Evolutionary conservation across 345 rosid species (phyloP), one percentile per base, ranked within the genome.

Genomic region (Eutrema heterophyllum): DNA sequence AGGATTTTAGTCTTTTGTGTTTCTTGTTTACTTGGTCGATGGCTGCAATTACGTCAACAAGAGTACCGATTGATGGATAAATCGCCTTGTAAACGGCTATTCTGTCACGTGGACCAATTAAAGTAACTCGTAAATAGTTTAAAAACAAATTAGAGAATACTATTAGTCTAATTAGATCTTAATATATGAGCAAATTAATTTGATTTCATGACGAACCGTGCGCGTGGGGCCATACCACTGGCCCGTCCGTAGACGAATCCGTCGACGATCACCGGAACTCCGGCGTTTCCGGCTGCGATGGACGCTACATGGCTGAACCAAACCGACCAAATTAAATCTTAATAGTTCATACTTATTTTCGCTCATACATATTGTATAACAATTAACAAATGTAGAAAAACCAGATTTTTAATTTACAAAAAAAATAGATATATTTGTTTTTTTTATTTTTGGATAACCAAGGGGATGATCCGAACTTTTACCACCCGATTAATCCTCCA

Each of bases 41-140:
- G 44, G 97, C 97, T 62, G 98, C 96, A 64, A 93, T 65, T 3
- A 91, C 96, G 79, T 93, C 95, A 2, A 92, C 80, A 35, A 91
- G 57, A 4, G 98, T 89, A 56, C 88, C 96, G 0, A 85, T 72
- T 11, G 95, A 84, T 64, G 98, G 94, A 67, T 83, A 91, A 14
- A 91, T 36, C n/a, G 97, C 94, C 63, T 93, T 93, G 48, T 91
- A 89, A 45, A 89, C 90, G 36, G 98, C 91, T 67, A 91, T 88
- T 72, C 97, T 89, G 87, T 13, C 27, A 24, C 18, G 4, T 32
- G 7, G 8, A 21, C 58, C 44, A 24, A 14, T 2, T 6, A 33
- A 56, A 40, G 9, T 3, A 21, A 21, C 3, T 51, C 2, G 26
- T 36, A 15, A 43, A 35, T 16, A 24, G 32, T 18, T 43, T 11